A percentile compares a stretch with the other conserved stretches of the same genome.
These are phyloP conservation scores for Zygnema cylindricum DNA, from an alignment of 139 green algal species.

Conservation along the genomic window DNA sequence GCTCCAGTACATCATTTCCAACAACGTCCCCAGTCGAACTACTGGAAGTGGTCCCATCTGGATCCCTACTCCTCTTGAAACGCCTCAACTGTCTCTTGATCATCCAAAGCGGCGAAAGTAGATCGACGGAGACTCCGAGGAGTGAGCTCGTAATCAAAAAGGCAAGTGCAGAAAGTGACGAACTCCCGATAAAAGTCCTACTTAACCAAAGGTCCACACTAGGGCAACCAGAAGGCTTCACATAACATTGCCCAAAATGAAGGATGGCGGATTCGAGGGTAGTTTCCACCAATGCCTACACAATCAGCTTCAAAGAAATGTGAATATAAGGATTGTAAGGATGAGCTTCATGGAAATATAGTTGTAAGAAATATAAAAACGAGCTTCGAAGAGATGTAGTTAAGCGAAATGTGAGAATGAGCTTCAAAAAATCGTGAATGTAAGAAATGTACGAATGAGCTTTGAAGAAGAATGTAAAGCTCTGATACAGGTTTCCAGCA, in stretches of 20 bases:
- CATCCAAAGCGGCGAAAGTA: conserved; percentile 41
- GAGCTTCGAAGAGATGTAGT: not conserved
- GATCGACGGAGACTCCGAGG: conserved; percentile 57
- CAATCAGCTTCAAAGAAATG: not conserved
- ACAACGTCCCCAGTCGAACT: not conserved
- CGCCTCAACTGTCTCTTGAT: not conserved
- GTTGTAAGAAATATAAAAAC: no score
- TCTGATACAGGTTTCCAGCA: no score
- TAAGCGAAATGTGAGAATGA: conserved; percentile 3
- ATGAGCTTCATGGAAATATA: no score
- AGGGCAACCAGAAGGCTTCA: not conserved
- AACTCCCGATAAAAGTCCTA: conserved; percentile 21
- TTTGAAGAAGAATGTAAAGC: no score
- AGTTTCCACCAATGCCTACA: conserved; percentile 42
- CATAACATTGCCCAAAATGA: conserved; percentile 23
- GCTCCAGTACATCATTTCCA: not conserved
- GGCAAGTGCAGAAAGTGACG: conserved; percentile 45
- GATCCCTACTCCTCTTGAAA: not conserved
- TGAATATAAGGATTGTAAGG: not conserved
- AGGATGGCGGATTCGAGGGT: conserved; percentile 28
- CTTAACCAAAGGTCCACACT: conserved; percentile 14
- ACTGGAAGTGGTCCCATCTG: not conserved
- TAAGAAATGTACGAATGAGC: no score
- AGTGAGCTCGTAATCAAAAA: conserved; percentile 51
- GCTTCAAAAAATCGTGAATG: no score